Conservation (phyloP, 192 early-diverging fungal species). For the Chytriomyces confervae region DNA sequence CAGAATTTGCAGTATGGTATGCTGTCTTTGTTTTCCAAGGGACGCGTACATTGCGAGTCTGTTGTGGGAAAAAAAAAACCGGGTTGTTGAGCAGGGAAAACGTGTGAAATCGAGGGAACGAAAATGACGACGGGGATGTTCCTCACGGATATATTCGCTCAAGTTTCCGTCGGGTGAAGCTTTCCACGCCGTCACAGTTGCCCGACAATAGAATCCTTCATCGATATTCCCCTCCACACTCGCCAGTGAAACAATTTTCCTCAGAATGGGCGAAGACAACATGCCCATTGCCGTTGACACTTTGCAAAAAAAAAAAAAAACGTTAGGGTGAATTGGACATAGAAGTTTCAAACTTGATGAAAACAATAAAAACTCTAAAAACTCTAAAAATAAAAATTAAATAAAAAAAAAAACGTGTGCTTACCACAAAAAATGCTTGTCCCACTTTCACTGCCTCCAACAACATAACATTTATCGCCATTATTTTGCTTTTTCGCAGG, state of each 20-base stretch:
- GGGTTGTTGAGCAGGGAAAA: background rate
- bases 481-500: background rate
- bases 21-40: background rate
- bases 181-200: background rate
- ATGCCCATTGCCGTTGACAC: slow-evolving; percentile 24
- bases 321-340: too few relatives aligned
- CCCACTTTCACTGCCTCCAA: slow-evolving; percentile 6
- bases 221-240: background rate
- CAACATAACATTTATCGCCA: slow-evolving; percentile 14
- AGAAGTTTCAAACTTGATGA: too few relatives aligned
- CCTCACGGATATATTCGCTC: slow-evolving; percentile 30
- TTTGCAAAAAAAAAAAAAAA: too few relatives aligned
- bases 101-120: too few relatives aligned
- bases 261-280: slow-evolving; percentile 15
- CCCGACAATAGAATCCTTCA: slow-evolving; percentile 20
- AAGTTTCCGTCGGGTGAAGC: background rate
- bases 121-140: too few relatives aligned
- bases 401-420: background rate
- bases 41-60: background rate
- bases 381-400: too few relatives aligned
- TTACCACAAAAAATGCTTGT: slow-evolving; percentile 19
- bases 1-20: slow-evolving; percentile 15
- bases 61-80: background rate
- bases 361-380: too few relatives aligned
- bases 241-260: background rate